phyloP scores from a whole-genome alignment of 139 green algal species.

The Tetradesmus obliquus region DNA sequence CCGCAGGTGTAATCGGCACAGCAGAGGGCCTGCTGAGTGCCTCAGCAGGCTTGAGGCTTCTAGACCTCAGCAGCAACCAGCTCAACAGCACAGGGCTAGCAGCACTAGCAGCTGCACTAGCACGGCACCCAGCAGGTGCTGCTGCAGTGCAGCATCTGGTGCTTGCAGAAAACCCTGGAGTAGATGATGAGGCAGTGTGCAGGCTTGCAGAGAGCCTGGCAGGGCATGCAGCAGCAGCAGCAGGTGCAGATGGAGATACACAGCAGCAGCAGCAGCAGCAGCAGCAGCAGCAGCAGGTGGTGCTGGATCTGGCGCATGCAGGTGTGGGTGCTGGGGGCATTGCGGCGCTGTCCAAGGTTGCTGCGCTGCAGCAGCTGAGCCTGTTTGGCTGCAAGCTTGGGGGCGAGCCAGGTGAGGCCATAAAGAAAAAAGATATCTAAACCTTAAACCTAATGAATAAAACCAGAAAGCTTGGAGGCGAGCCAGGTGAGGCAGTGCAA shows the following conservation, averaged over 20 bases:
- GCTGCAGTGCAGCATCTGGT: slow-evolving; percentile 27
- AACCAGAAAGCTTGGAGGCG: too few relatives aligned
- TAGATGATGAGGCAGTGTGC: background rate
- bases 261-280: slow-evolving; percentile 6
- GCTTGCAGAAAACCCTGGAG: background rate
- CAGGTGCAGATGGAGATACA: background rate
- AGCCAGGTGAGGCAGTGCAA: too few relatives aligned
- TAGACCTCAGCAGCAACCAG: slow-evolving; percentile 13
- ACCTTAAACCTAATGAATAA: too few relatives aligned
- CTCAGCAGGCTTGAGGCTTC: background rate
- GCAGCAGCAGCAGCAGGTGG: slow-evolving; percentile 26
- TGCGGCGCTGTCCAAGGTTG: background rate
- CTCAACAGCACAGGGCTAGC: background rate
- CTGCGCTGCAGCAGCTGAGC: background rate
- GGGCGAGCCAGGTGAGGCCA: background rate
- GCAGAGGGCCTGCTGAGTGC: slow-evolving; percentile 14
- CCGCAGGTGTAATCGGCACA: background rate
- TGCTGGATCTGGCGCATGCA: slow-evolving; percentile 13
- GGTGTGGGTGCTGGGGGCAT: background rate
- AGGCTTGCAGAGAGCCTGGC: background rate
- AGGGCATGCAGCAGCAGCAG: slow-evolving; percentile 18
- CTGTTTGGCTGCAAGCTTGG: slow-evolving; percentile 32
- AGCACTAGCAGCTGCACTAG: slow-evolving; percentile 8
- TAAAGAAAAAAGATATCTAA: too few relatives aligned
- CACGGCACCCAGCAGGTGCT: background rate